Base-by-base conservation (phyloP, 2,329 filamentous ascomycete species). In the Calonectria pteridis region DNA sequence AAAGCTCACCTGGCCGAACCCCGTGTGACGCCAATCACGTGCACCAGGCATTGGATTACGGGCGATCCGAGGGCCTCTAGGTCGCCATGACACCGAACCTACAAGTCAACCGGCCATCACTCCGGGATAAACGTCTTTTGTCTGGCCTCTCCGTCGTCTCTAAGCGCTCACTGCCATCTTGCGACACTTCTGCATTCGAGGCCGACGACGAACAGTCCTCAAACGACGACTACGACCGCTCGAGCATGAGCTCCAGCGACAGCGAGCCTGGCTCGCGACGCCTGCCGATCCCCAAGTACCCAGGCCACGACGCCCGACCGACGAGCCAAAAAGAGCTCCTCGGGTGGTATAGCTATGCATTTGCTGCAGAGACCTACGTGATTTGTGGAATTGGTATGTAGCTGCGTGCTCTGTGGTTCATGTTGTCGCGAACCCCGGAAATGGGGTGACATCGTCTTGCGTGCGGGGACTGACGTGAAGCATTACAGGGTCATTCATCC, bases 261-360 rank as follows among this genome's bases (percentile, higher is more conserved):
- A 82, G 82, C 79, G 83, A 86, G 76, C 79, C 82, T 76, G 85
- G 82, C 73, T 79, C 82, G 77, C 80, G 82, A 75, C 83, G 75
- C 64, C 78, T 82, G 71, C 77, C 78, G 75, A 77, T 77, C 74
- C 84, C 91, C 69, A 89, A 91, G 71, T 98, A 97, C 83, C 88
- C 89, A 3, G 95, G 94, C 75, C 95, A 98, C 83, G 97, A 99
- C 84, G 94, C 92, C 29, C 90, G 96, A n/a, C 91, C 94, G 69
- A 98, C 97, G 13, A 98, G 94, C 84, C 87, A 87, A 79, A 96
- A 94, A 84, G 97, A 99, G 89, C 90, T 98, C 73, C 88, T 92
- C 49, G 97, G 96, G 79, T 99, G 97, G 94, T 99, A 98, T 85
- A 93, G 94, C 83, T 98, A 98, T 87, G 94, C 94, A 51, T 98